Evolutionary conservation across 2,329 filamentous ascomycete genomes (phyloP).

Genomic region (Aphanocladium album): DNA sequence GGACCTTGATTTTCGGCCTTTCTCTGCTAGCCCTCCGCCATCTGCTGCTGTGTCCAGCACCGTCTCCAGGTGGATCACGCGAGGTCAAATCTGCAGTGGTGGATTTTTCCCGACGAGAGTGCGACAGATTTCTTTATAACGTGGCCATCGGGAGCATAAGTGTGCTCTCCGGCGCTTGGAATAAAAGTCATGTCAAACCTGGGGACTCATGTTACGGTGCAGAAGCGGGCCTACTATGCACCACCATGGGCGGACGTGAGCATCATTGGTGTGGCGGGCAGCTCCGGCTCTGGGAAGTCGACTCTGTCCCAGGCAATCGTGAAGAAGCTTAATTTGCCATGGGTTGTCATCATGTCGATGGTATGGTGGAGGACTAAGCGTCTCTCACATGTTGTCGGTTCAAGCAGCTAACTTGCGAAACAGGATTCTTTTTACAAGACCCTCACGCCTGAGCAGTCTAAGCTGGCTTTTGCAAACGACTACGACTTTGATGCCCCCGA

Average conservation of each 20-base stretch:
- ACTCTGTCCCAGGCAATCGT: constrained; percentile 91
- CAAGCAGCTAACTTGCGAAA: constrained; percentile 19
- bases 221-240: constrained; percentile 68
- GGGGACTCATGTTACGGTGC: constrained; percentile 44
- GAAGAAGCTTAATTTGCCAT: constrained; percentile 81
- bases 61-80: constrained; percentile 9
- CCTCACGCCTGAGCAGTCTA: constrained; percentile 71
- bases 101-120: background rate
- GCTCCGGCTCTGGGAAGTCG: constrained; percentile 91
- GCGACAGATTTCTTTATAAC: background rate
- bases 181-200: constrained; percentile 24
- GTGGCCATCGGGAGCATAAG: background rate
- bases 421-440: constrained; percentile 98
- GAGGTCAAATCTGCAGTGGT: background rate
- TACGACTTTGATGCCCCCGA: constrained; percentile 94
- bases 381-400: background rate
- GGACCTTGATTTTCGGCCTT: background rate
- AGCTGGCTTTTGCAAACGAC: constrained; percentile 79
- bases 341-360: constrained; percentile 98
- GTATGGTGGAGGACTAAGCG: constrained; percentile 44
- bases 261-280: constrained; percentile 94
- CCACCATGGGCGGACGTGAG: constrained; percentile 95
- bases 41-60: background rate
- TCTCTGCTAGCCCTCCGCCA: background rate
- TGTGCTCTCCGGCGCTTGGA: background rate